These are phyloP conservation scores for Spencermartinsiella europaea DNA, from an alignment of 805 yeast genomes.

Conservation along the genomic window DNA sequence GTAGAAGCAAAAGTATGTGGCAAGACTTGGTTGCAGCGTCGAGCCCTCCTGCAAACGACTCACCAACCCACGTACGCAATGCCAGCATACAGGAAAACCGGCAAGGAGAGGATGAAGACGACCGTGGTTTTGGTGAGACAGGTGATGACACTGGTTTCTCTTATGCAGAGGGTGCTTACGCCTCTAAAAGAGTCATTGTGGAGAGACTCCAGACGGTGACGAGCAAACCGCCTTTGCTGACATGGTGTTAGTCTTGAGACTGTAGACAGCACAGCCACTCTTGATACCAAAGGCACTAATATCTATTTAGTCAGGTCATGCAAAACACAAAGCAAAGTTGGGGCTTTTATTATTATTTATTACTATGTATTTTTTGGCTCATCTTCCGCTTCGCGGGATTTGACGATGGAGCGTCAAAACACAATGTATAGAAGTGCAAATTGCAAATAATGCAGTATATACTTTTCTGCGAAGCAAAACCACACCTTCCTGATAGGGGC, in stretches of 20 bases:
- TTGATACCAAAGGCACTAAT: too few relatives aligned
- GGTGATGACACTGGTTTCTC: slow-evolving; percentile 22
- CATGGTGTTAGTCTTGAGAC: slow-evolving; percentile 50
- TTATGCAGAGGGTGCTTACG: slow-evolving; percentile 21
- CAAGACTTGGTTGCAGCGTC: slow-evolving; percentile 5
- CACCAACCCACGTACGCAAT: not conserved
- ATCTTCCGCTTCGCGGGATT: too few relatives aligned
- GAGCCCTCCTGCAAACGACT: not conserved
- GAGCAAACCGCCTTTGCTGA: slow-evolving; percentile 57
- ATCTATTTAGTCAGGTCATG: too few relatives aligned
- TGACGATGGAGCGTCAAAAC: too few relatives aligned
- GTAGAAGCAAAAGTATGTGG: slow-evolving; percentile 6
- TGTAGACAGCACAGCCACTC: too few relatives aligned
- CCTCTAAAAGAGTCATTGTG: slow-evolving; percentile 45
- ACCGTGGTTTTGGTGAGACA: not conserved
- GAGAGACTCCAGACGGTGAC: slow-evolving; percentile 55
- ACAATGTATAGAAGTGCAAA: too few relatives aligned
- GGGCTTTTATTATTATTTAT: too few relatives aligned
- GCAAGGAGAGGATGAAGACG: not conserved
- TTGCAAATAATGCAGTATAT: too few relatives aligned
- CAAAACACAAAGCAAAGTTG: too few relatives aligned
- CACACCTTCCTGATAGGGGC: too few relatives aligned
- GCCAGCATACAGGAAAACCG: not conserved
- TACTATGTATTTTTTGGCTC: too few relatives aligned
- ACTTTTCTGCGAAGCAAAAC: too few relatives aligned